Base-by-base conservation (phyloP, 1,284 basidiomycete species). In the Schizopora paradoxa region DNA sequence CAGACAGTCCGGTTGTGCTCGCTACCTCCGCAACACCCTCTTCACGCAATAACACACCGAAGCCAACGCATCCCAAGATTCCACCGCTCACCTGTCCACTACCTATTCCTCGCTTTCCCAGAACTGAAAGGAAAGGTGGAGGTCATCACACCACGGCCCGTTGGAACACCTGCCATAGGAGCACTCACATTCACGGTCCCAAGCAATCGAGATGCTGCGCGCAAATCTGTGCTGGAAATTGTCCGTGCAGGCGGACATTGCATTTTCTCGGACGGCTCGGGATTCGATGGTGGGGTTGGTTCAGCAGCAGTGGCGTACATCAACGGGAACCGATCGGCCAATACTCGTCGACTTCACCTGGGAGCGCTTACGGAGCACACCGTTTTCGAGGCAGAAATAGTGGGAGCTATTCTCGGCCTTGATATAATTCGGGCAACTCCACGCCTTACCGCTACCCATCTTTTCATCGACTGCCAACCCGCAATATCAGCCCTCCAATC, bases 401-500 rank as follows among this genome's bases (percentile, higher is more conserved):
- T 52, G 2, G 51, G 56, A 0, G 40, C 49, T 28, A 39, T 56
- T 0, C 42, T 58, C 1, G 52, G 39, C 3, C 25, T 47, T 0
- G 35, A 55, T 19, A 22, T 54, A 23, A 18, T 34, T 14, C 29
- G 25, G 18, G 18, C 31, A 3, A 26, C 14, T 16, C 16, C 13
- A 22, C 16, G 45, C 13, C 19, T 35, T n/a, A 19, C 18, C 4
- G 16, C 27, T 1, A 47, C 43, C 10, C 45, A 31, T 6, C 25
- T 52, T n/a, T 35, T 49, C 29, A 43, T 57, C 14, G 58, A 59
- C 48, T 58, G 56, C 44, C 52, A 56, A 38, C 43, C 59, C 0
- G 53, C 53, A 1, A 52, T 60, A 29, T 28, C 43, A 4, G 45
- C 51, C 6, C 37, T 48, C 8, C 28, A 41, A 7, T 27, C 37